Evolutionary conservation across 2,329 filamentous ascomycete species (phyloP), one percentile per base, ranked within the genome.

Genomic region (Verruconis gallopava): DNA sequence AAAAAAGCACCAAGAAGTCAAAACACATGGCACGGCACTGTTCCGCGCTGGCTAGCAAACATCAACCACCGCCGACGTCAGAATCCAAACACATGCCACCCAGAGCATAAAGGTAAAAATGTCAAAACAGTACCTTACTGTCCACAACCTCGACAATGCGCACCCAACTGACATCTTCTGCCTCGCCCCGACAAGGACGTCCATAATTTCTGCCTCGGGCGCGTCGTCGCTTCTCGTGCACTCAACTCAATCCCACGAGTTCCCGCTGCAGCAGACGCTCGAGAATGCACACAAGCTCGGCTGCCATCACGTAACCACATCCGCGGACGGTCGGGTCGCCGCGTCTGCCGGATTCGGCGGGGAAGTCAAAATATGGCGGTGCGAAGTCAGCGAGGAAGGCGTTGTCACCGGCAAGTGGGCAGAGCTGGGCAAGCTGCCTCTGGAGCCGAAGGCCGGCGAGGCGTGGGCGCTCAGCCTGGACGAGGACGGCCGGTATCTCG

Each of bases 81-180:
- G 15, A 17, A 15, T 21, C 15, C 22, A 12, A 11, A 37, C n/a
- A n/a, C n/a, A n/a, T n/a, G n/a, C n/a, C n/a, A n/a, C n/a, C n/a
- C n/a, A n/a, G n/a, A n/a, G n/a, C n/a, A n/a, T n/a, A n/a, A n/a
- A n/a, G n/a, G n/a, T 22, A 15, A 41, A 15, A 3, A 40, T 40
- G 91, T 98, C 91, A 43, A 96, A 96, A 68, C 91, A 96, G 79
- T 98, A 95, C 61, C 75, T 98, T 48, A 93, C 89, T 55, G 81
- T 82, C 51, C 85, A 94, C 62, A 89, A 86, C 34, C 76, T 94
- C 60, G 83, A 93, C 59, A 75, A 86, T 91, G 85, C 84, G 48
- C 86, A 94, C 63, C 69, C 77, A 50, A 80, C 80, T 49, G 84
- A 93, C 58, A 83, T 95, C 49, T 94, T 88, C 62, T 78, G 81